Conservation (phyloP, 2,329 filamentous ascomycete species). For the Polytolypa hystricis region DNA sequence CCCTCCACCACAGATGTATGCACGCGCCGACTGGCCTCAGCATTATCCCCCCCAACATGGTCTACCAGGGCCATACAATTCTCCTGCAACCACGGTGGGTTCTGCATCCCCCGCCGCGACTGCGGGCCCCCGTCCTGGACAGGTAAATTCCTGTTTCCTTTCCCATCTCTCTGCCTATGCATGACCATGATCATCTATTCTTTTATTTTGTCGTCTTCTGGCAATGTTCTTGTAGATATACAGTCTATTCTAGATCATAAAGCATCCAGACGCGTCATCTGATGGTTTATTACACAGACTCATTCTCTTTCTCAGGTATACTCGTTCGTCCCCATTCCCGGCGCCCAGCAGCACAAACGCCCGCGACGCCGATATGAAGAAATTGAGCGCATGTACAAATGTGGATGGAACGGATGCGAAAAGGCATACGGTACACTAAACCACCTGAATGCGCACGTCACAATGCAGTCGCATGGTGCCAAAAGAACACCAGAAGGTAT, state of each 20-base stretch:
- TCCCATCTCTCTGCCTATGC: neutral
- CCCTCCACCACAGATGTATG: slow-evolving; percentile 37
- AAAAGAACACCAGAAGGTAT: slow-evolving; percentile 97
- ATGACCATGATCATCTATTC: neutral
- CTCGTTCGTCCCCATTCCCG: slow-evolving; percentile 94
- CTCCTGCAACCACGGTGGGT: slow-evolving; percentile 47
- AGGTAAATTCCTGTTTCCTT: slow-evolving; percentile 40
- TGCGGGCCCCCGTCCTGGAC: slow-evolving; percentile 50
- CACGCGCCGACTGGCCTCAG: slow-evolving; percentile 36
- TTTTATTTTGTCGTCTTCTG: slow-evolving; percentile 16
- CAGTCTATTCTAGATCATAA: slow-evolving; percentile 2
- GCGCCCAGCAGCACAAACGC: slow-evolving; percentile 92
- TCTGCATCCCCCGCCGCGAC: slow-evolving; percentile 49
- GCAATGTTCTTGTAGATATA: slow-evolving; percentile 10
- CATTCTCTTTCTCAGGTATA: slow-evolving; percentile 68
- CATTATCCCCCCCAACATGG: slow-evolving; percentile 37
- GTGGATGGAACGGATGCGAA: slow-evolving; percentile 95
- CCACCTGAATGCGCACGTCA: slow-evolving; percentile 94
- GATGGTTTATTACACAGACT: slow-evolving; percentile 26
- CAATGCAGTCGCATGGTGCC: slow-evolving; percentile 91
- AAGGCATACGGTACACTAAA: slow-evolving; percentile 98
- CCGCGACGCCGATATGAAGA: slow-evolving; percentile 91
- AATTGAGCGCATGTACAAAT: slow-evolving; percentile 99
- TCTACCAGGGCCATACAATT: slow-evolving; percentile 38
- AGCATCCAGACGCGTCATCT: slow-evolving; percentile 16